Evolutionary conservation across 1,284 basidiomycete genomes (phyloP), one percentile per base, ranked within the genome.

Genomic region (Pseudozyma sp.): DNA sequence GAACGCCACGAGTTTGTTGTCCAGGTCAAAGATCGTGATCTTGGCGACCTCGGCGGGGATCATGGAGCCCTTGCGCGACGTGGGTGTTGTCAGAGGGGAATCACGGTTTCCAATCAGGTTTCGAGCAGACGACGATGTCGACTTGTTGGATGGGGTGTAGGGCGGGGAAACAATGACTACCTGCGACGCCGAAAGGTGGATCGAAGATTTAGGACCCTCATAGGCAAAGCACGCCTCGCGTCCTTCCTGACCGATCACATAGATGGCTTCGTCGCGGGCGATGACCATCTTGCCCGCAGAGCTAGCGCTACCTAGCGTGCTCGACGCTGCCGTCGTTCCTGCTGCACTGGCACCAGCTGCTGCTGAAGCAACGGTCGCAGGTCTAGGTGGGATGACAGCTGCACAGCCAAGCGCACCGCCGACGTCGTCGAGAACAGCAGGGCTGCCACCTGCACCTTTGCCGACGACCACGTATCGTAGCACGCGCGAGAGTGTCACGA

Each of bases 261-360:
- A 97, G 43, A 98, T 90, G 1, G 94, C 95, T 78, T 98, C 96
- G 54, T 97, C 93, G 57, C 92, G 87, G 0, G 94, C 96, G 3
- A 98, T 89, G 11, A 96, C 88, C 77, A 98, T 90, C 81, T 93
- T 87, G 86, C 56, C 88, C 86, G 54, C 88, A 85, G 88, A 89
- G 88, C 68, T 47, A 1, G 47, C n/a, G 19, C 53, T 43, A 29
- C 40, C 31, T 40, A 34, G 47, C 0, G 60, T 34, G 7, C 43
- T 42, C 17, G 53, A 42, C 14, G 48, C 0, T 13, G 52, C 52
- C 9, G 31, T 17, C 9, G 35, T 17, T 2, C 19, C 17, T 11
- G 42, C 1, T 4, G 17, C 29, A 29, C 1, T 2, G 5, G 50
- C 52, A 34, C 30, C 16, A 30, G 43, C 5, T 3, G 42, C 16